Percentiles rank a stretch among this genome's conserved stretches.
Conservation (phyloP, 768 basidiomycete species). For the Termitomyces titanicus region DNA sequence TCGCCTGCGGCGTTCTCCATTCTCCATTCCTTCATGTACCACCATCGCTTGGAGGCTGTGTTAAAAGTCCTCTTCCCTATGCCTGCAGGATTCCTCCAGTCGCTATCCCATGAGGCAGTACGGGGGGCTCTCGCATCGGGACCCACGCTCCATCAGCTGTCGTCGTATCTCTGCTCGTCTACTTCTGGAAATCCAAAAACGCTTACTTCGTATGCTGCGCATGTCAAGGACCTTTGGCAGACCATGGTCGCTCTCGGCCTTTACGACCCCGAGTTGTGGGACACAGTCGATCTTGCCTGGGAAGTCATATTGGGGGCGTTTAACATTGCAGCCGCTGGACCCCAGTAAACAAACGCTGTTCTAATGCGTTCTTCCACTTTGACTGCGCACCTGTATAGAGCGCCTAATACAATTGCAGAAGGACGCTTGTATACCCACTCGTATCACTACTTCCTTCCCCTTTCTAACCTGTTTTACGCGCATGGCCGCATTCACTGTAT, state of each 20-base stretch:
- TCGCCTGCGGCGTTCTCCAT: slow-evolving; percentile 65
- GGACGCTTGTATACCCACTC: neutral
- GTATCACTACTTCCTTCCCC: neutral
- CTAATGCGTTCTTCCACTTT: neutral
- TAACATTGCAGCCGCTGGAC: slow-evolving; percentile 39
- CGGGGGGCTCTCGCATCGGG: slow-evolving; percentile 44
- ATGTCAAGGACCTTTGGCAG: slow-evolving; percentile 77
- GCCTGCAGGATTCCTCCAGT: slow-evolving; percentile 40
- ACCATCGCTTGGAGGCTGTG: slow-evolving; percentile 55
- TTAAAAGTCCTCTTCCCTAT: slow-evolving; percentile 62
- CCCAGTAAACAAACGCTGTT: slow-evolving; percentile 17
- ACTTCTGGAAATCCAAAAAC: slow-evolving; percentile 39
- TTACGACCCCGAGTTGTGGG: slow-evolving; percentile 72
- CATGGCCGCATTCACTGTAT: slow-evolving; percentile 15
- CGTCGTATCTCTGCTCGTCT: slow-evolving; percentile 46
- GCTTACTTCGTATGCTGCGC: slow-evolving; percentile 55
- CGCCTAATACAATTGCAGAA: neutral
- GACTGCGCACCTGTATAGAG: neutral
- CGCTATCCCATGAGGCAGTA: slow-evolving; percentile 40
- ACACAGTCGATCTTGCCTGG: slow-evolving; percentile 76
- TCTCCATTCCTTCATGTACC: slow-evolving; percentile 70
- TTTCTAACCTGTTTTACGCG: slow-evolving; percentile 1
- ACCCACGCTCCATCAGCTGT: slow-evolving; percentile 51
- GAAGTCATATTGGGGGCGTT: slow-evolving; percentile 63
- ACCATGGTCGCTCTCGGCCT: slow-evolving; percentile 74